phyloP scores from a whole-genome alignment of 2,329 filamentous ascomycete species.

The Whalleya microplaca region DNA sequence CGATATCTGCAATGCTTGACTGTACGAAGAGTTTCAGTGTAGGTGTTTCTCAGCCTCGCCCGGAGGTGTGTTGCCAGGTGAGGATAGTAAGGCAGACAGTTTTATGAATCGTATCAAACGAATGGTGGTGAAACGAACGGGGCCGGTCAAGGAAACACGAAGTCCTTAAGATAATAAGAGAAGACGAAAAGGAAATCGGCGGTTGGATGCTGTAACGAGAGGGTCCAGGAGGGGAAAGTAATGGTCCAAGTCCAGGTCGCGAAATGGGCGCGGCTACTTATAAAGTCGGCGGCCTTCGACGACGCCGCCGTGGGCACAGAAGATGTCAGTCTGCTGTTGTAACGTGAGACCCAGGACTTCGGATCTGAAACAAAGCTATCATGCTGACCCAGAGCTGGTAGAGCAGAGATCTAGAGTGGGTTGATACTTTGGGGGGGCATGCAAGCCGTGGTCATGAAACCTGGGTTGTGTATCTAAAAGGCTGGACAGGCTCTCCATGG shows the following conservation, averaged over 20 bases:
- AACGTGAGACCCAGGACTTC: conserved; percentile 38
- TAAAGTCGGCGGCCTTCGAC: conserved; percentile 36
- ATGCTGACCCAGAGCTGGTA: conserved; percentile 27
- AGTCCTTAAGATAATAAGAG: conserved; percentile 35
- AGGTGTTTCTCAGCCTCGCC: conserved; percentile 23
- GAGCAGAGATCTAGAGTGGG: conserved; percentile 41
- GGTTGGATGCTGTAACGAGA: conserved; percentile 37
- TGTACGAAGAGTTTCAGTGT: background rate
- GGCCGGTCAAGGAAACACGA: conserved; percentile 31
- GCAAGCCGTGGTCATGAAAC: conserved; percentile 54
- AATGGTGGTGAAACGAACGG: conserved; percentile 42
- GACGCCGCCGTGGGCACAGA: conserved; percentile 47
- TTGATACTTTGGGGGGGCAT: conserved; percentile 35
- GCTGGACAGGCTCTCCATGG: conserved; percentile 43
- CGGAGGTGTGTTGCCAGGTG: conserved; percentile 20
- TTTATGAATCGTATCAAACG: conserved; percentile 48
- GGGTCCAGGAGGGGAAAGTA: conserved; percentile 37
- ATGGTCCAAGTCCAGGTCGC: conserved; percentile 37
- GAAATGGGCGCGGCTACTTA: conserved; percentile 41
- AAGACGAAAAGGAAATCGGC: conserved; percentile 37
- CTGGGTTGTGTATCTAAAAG: conserved; percentile 53
- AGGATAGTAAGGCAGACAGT: conserved; percentile 17
- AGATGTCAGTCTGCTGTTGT: conserved; percentile 49
- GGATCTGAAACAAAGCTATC: conserved; percentile 42
- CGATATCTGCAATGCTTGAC: conserved; percentile 21